phyloP scores from a whole-genome alignment of 306 rosid species.

The Fragaria iinumae region DNA sequence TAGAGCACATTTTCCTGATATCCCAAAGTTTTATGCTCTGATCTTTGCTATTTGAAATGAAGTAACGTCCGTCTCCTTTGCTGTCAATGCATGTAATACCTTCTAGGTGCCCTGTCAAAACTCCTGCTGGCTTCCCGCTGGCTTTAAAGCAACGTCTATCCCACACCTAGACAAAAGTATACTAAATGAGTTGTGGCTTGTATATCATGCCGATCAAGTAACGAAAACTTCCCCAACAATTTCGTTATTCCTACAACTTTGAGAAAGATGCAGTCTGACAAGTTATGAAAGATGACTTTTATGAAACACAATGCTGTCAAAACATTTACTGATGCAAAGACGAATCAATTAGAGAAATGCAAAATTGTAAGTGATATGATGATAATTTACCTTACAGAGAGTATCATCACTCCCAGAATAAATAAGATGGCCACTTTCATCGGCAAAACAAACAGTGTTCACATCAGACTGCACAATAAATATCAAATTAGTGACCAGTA shows the following conservation, averaged over 20 bases:
- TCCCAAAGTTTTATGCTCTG: slow-evolving; percentile 96
- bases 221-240: not conserved
- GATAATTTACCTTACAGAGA: slow-evolving; percentile 65
- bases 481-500: slow-evolving; percentile 17
- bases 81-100: slow-evolving; percentile 86
- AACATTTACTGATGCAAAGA: not conserved
- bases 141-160: slow-evolving; percentile 80
- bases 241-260: not conserved
- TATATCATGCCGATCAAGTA: not conserved
- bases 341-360: not conserved
- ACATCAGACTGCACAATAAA: slow-evolving; percentile 77
- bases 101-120: slow-evolving; percentile 80
- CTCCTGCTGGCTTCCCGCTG: slow-evolving; percentile 70
- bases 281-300: not conserved
- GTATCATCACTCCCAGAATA: slow-evolving; percentile 97
- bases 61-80: slow-evolving; percentile 88
- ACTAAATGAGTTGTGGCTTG: not conserved
- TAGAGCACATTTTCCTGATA: slow-evolving; percentile 75
- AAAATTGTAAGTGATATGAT: not conserved
- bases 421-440: slow-evolving; percentile 85
- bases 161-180: slow-evolving; percentile 68
- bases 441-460: slow-evolving; percentile 90
- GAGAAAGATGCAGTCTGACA: not conserved
- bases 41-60: slow-evolving; percentile 90
- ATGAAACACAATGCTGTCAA: not conserved